phyloP scores from a whole-genome alignment of 1,139 yeast genomes.

The Saccharomycopsis hybrid region DNA sequence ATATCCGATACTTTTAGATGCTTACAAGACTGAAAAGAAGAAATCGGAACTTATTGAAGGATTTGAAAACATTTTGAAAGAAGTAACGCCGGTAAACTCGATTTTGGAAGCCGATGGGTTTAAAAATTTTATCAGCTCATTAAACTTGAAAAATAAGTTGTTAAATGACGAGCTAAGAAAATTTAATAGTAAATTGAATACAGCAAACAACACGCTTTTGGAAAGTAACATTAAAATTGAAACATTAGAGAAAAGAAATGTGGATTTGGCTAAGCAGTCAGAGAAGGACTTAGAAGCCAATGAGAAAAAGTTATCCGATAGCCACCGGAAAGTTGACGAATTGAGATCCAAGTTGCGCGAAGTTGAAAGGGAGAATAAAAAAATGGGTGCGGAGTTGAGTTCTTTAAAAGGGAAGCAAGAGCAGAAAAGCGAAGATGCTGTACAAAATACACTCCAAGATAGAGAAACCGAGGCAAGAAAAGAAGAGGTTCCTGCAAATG shows the following conservation, averaged over 20 bases:
- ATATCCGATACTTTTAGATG: slow-evolving; percentile 75
- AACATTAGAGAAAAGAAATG: slow-evolving; percentile 26
- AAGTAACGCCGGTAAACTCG: slow-evolving; percentile 73
- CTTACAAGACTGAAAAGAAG: slow-evolving; percentile 74
- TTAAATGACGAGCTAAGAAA: slow-evolving; percentile 45
- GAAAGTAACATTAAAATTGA: slow-evolving; percentile 25
- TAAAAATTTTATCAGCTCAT: slow-evolving; percentile 56
- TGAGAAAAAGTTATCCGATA: slow-evolving; percentile 13
- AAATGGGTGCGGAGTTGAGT: slow-evolving; percentile 14
- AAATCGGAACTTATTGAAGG: slow-evolving; percentile 54
- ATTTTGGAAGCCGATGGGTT: slow-evolving; percentile 63
- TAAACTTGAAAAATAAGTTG: slow-evolving; percentile 47
- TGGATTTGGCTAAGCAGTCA: slow-evolving; percentile 30
- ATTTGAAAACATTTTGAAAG: slow-evolving; percentile 69
- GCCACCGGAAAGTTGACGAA: slow-evolving; percentile 13
- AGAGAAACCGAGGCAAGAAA: no score
- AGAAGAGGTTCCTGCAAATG: no score
- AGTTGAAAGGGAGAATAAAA: slow-evolving; percentile 19
- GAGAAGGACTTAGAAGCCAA: slow-evolving; percentile 27
- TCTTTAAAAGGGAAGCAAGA: slow-evolving; percentile 28
- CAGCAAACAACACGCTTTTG: slow-evolving; percentile 15
- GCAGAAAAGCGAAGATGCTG: no score
- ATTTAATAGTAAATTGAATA: slow-evolving; percentile 20
- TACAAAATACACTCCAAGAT: no score
- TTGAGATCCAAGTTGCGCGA: slow-evolving; percentile 8